Base-by-base conservation (phyloP, 2,329 filamentous ascomycete species). In the Cucurbitaria berberidis region DNA sequence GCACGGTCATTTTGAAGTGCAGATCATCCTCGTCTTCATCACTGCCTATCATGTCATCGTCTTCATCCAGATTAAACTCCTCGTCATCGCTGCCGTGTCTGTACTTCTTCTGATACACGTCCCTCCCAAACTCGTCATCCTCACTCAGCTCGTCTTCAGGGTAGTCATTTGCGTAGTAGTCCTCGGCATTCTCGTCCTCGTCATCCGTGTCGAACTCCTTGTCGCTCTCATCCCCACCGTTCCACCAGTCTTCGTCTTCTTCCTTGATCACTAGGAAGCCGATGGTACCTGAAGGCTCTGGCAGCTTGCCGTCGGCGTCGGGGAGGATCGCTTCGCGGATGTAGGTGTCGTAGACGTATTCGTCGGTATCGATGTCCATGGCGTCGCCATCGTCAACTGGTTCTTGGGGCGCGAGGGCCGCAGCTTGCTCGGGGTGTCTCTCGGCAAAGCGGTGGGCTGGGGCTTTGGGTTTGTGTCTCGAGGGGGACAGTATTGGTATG, bases 91-190 rank as follows among this genome's bases (percentile, higher is more conserved):
- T 74, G 1, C 67, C 68, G 34, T 55, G 57, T 2, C 75, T 62
- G 53, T 78, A 80, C 24, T 71, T 60, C n/a, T 40, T 48, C 54
- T 69, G 67, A 53, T 81, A 80, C 8, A 76, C 68, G 40, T 75
- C 71, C 2, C 73, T 60, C 38, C 80, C 83, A 56, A 81, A 84
- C 70, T 89, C 86, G 60, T 89, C 86, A 62, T 91, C 89, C 15
- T 85, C 87, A 39, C 85, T 87, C 13, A 91, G 82, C 69, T 93
- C 89, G 48, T 93, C 89, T 57, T 93, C 89, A 0, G 89, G 89
- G 62, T 93, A 93, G 70, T 93, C 89, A 48, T 89, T 87, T 3
- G 86, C 86, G 68, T 92, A 91, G 73, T 91, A 87, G 65, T 91
- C 88, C 69, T 93, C 89, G 30, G 89, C 83, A 66, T 88, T 87